Conservation (phyloP, 805 yeast genomes). For the Kazachstania martiniae region DNA sequence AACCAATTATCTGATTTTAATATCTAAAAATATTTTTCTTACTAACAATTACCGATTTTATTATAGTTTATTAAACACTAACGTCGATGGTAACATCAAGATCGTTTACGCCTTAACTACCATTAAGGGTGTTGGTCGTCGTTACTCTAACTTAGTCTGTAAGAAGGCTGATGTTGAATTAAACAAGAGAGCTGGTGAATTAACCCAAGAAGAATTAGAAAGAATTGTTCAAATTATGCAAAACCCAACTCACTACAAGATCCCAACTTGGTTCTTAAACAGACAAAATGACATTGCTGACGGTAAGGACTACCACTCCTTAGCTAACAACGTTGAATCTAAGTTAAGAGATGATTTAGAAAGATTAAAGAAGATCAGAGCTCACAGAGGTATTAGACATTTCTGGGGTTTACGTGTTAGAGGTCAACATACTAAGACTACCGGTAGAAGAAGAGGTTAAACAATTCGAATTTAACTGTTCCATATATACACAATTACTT, state of each 20-base stretch:
- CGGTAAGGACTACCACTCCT: conserved; percentile 98
- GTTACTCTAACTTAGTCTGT: conserved; percentile 99
- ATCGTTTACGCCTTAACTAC: conserved; percentile 99
- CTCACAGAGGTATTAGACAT: conserved; percentile 99
- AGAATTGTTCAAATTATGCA: conserved; percentile 99
- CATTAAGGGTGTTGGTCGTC: conserved; percentile 99
- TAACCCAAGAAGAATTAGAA: conserved; percentile 99
- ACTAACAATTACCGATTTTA: conserved; percentile 4
- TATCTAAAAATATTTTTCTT: not conserved
- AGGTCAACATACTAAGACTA: conserved; percentile 99
- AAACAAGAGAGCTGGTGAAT: conserved; percentile 99
- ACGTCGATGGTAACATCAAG: conserved; percentile 99
- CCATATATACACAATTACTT: too few relatives aligned
- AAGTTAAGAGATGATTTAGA: conserved; percentile 99
- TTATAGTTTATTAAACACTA: conserved; percentile 94
- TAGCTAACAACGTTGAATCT: conserved; percentile 98
- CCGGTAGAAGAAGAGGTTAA: conserved; percentile 75
- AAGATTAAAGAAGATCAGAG: conserved; percentile 99
- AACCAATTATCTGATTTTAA: too few relatives aligned
- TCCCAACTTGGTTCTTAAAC: conserved; percentile 99
- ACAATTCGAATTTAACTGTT: conserved; percentile 1
- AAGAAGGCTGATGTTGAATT: conserved; percentile 99
- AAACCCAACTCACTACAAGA: conserved; percentile 98
- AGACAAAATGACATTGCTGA: conserved; percentile 97
- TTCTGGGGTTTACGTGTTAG: conserved; percentile 99